Evolutionary conservation across 371 early-diverging fungal genomes (phyloP), one percentile per base, ranked within the genome.

Genomic region (Chytridiales sp.): DNA sequence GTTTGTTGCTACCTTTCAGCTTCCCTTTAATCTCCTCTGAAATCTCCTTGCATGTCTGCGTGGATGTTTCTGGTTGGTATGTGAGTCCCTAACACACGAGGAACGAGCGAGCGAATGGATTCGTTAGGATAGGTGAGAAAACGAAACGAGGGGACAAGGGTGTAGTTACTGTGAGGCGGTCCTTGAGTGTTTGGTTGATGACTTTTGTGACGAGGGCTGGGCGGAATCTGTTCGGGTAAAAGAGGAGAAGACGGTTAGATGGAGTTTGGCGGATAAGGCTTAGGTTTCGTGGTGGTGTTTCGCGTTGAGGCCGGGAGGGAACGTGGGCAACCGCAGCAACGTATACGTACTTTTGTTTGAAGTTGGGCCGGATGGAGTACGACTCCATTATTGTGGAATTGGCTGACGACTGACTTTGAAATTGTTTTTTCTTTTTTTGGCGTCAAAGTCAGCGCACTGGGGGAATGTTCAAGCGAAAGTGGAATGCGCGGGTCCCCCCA

Each of bases 11-110:
- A 83, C 85, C 85, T 50, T 84, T 81, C 47, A 87, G 77, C 52
- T 81, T 80, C 22, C 73, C 67, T 66, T 85, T 85, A 61, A 87
- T 73, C 60, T 81, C 84, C 58, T 87, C 86, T 3, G 85, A 78
- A 32, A 87, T 84, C 39, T 82, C 77, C 32, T 74, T 72, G 38
- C 85, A 78, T 68, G 72, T 72, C 30, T 71, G 73, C 35, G 85
- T 78, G 27, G 77, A 76, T 4, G 76, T 67, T 17, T 85, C 85
- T 2, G 81, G 74, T 49, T 76, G 62, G 66, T 87, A 87, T 35
- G 74, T 68, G 32, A 68, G 73, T 40, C 72, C 70, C 9, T n/a
- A n/a, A n/a, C n/a, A n/a, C n/a, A n/a, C n/a, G n/a, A n/a, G n/a
- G n/a, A n/a, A n/a, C n/a, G n/a, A n/a, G n/a, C n/a, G n/a, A n/a